Evolutionary conservation across 1,284 basidiomycete species (phyloP).

Genomic region (Apiotrichum sp.): DNA sequence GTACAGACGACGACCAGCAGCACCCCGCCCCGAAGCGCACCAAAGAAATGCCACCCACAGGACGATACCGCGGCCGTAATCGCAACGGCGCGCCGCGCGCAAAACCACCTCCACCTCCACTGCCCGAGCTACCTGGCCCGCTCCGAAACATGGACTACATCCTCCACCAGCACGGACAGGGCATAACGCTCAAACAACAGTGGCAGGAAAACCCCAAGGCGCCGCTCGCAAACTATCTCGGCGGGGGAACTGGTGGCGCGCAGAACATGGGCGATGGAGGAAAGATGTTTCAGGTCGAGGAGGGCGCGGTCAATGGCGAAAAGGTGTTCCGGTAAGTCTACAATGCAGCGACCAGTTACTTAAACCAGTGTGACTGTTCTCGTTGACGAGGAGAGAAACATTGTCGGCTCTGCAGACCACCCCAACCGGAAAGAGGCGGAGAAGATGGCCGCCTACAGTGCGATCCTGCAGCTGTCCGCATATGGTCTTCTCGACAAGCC

Average conservation of each 20-base stretch:
- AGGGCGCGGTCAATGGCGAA: slow-evolving; percentile 30
- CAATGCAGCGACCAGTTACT: not conserved
- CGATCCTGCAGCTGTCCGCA: slow-evolving; percentile 62
- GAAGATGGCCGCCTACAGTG: slow-evolving; percentile 66
- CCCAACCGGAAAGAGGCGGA: slow-evolving; percentile 64
- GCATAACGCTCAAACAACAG: slow-evolving; percentile 31
- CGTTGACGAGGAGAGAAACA: slow-evolving; percentile 21
- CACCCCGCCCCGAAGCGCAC: not conserved
- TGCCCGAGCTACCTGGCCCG: slow-evolving; percentile 21
- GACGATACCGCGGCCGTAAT: too few relatives aligned
- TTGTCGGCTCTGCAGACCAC: slow-evolving; percentile 58
- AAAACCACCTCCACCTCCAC: slow-evolving; percentile 7
- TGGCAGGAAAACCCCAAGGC: slow-evolving; percentile 45
- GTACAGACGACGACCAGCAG: not conserved
- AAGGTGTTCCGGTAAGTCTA: slow-evolving; percentile 29
- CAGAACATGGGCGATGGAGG: slow-evolving; percentile 23
- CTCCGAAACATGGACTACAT: slow-evolving; percentile 29
- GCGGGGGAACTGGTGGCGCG: slow-evolving; percentile 27
- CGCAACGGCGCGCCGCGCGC: too few relatives aligned
- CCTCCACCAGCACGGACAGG: slow-evolving; percentile 15
- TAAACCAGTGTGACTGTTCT: slow-evolving; percentile 31
- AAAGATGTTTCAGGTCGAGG: slow-evolving; percentile 23
- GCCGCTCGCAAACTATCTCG: slow-evolving; percentile 42
- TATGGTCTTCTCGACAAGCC: slow-evolving; percentile 49
- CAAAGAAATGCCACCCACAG: not conserved